These are phyloP conservation scores for Grosmannia serpens DNA, from an alignment of 2,329 filamentous ascomycete genomes.

Conservation along the genomic window DNA sequence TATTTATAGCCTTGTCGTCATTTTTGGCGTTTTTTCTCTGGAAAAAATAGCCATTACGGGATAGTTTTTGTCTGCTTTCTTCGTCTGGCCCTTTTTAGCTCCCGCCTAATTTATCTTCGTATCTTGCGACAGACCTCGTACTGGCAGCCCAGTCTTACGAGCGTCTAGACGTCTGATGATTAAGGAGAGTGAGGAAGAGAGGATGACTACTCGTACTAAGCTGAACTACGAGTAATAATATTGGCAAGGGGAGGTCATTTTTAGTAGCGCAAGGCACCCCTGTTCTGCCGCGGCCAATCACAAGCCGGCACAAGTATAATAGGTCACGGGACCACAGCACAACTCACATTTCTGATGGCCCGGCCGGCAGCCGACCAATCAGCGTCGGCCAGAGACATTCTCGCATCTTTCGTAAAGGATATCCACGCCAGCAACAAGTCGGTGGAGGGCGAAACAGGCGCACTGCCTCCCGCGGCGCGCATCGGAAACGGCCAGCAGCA, in stretches of 20 bases:
- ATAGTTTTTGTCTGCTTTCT: background rate
- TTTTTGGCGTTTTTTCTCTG: background rate
- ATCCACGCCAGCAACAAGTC: too few relatives aligned
- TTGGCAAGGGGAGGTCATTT: background rate
- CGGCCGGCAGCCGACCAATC: background rate
- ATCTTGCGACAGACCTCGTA: background rate
- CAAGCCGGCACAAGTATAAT: background rate
- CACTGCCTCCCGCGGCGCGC: background rate
- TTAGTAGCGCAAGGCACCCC: background rate
- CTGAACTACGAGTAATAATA: background rate
- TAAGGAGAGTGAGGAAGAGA: background rate
- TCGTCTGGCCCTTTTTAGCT: constrained; percentile 12
- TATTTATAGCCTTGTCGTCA: background rate
- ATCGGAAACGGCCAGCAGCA: too few relatives aligned
- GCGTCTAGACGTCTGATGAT: background rate
- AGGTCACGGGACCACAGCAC: background rate
- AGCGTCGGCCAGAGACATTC: constrained; percentile 1
- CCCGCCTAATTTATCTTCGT: background rate
- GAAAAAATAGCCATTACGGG: background rate
- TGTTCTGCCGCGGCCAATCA: background rate
- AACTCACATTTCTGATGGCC: background rate
- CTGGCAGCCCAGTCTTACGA: background rate
- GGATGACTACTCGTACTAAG: background rate
- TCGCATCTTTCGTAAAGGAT: background rate
- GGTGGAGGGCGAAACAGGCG: background rate